These are phyloP conservation scores for Colletotrichum orbiculare DNA, from an alignment of 2,329 filamentous ascomycete genomes.

Conservation along the genomic window DNA sequence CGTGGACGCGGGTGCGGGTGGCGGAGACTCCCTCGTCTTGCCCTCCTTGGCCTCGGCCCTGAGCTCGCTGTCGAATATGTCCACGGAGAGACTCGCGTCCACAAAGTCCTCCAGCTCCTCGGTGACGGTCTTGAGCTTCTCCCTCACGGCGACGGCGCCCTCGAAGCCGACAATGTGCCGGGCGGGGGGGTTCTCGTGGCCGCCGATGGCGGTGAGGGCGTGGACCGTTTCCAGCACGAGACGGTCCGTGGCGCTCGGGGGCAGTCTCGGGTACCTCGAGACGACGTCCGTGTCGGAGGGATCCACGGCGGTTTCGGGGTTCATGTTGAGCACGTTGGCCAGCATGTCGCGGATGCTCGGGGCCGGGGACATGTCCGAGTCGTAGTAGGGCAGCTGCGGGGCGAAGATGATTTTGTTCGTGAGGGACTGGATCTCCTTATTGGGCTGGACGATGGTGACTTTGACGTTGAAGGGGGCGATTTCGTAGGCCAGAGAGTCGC, in stretches of 20 bases:
- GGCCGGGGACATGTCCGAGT: slow-evolving; percentile 76
- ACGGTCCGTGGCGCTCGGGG: slow-evolving; percentile 73
- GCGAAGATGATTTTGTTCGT: slow-evolving; percentile 89
- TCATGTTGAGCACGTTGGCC: slow-evolving; percentile 79
- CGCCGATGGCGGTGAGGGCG: slow-evolving; percentile 90
- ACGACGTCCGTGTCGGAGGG: slow-evolving; percentile 55
- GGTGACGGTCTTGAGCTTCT: slow-evolving; percentile 95
- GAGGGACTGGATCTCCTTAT: slow-evolving; percentile 89
- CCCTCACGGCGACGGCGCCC: slow-evolving; percentile 87
- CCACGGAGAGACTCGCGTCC: slow-evolving; percentile 86
- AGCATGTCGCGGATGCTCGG: slow-evolving; percentile 88
- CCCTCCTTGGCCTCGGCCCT: slow-evolving; percentile 62
- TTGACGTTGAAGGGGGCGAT: slow-evolving; percentile 97
- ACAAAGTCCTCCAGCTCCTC: slow-evolving; percentile 98
- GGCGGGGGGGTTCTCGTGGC: slow-evolving; percentile 94
- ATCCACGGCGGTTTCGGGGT: slow-evolving; percentile 72
- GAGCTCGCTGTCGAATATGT: slow-evolving; percentile 73
- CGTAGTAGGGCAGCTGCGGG: slow-evolving; percentile 76
- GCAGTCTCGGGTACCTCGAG: slow-evolving; percentile 80
- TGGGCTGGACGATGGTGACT: slow-evolving; percentile 94
- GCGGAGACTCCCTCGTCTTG: slow-evolving; percentile 43
- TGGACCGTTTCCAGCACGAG: slow-evolving; percentile 91
- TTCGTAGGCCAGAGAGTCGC: slow-evolving; percentile 94
- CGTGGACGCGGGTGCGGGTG: slow-evolving; percentile 33
- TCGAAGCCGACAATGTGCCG: slow-evolving; percentile 94